phyloP scores from a whole-genome alignment of 306 rosid species.

The Fagus sylvatica region DNA sequence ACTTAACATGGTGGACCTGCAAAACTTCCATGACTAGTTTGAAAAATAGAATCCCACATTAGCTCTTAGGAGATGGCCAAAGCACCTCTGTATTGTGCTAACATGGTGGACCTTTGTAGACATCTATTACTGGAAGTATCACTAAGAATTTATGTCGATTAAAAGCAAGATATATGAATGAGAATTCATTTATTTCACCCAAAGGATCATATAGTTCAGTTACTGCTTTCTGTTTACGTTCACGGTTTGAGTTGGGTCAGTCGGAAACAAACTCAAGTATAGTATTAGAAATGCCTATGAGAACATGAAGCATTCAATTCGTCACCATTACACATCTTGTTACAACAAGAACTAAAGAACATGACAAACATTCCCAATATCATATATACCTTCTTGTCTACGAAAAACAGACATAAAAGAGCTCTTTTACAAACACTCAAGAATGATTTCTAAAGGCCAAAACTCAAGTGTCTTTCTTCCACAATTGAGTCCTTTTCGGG shows the following conservation, averaged over 20 bases:
- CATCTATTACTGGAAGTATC: not conserved
- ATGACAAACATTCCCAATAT: not conserved
- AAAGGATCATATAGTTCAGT: not conserved
- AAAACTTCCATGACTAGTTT: too few species aligned
- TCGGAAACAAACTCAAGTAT: slow-evolving; percentile 19
- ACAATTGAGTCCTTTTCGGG: slow-evolving; percentile 20
- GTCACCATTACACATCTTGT: slow-evolving; percentile 22
- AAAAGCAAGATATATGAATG: not conserved
- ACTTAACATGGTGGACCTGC: too few species aligned
- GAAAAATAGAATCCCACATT: too few species aligned
- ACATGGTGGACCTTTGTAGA: too few species aligned
- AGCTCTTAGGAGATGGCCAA: too few species aligned
- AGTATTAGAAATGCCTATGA: slow-evolving; percentile 10
- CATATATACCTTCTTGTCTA: slow-evolving; percentile 18
- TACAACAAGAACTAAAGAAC: slow-evolving; percentile 1
- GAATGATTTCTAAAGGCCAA: not conserved
- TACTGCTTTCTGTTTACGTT: slow-evolving; percentile 25
- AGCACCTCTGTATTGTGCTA: too few species aligned
- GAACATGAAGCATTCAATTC: slow-evolving; percentile 19
- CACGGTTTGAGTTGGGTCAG: slow-evolving; percentile 10
- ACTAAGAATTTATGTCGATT: not conserved
- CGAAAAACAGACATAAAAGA: not conserved
- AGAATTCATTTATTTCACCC: slow-evolving; percentile 15
- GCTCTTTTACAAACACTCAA: not conserved
- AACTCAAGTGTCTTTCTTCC: slow-evolving; percentile 16